phyloP scores from a whole-genome alignment of 768 basidiomycete species.

The Trametes coccinea region DNA sequence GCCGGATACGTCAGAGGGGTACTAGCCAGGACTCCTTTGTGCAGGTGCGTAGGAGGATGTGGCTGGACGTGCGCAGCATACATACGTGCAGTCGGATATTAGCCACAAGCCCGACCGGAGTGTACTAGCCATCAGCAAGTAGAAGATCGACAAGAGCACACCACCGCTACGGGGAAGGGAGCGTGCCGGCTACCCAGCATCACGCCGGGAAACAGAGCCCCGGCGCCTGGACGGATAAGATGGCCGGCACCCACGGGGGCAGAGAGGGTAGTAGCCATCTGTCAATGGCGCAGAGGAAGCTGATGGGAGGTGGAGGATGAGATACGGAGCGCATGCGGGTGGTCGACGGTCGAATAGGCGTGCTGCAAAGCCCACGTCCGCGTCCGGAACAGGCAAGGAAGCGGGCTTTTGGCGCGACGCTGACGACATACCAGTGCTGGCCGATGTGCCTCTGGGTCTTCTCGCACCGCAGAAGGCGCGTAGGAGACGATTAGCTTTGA shows the following conservation, averaged over 20 bases:
- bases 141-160: constrained; percentile 15
- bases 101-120: neutral
- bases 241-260: constrained; percentile 17
- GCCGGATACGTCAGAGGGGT: neutral
- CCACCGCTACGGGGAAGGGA: neutral
- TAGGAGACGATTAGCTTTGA: constrained; percentile 4
- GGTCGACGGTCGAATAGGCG: neutral
- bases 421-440: constrained; percentile 22
- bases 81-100: neutral
- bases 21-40: neutral
- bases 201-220: constrained; percentile 2
- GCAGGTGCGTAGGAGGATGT: neutral
- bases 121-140: neutral
- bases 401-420: constrained; percentile 6
- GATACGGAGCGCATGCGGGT: constrained; percentile 3
- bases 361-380: neutral
- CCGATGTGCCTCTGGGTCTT: constrained; percentile 1
- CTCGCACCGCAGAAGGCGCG: constrained; percentile 10
- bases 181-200: neutral
- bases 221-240: constrained; percentile 3
- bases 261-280: constrained; percentile 21
- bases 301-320: constrained; percentile 12
- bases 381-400: constrained; percentile 3
- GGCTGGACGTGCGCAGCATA: neutral
- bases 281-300: constrained; percentile 14